A percentile compares a stretch with the other conserved stretches of the same genome.
Conservation (phyloP, 495 filamentous ascomycete genomes). For the Bombardia bombarda region DNA sequence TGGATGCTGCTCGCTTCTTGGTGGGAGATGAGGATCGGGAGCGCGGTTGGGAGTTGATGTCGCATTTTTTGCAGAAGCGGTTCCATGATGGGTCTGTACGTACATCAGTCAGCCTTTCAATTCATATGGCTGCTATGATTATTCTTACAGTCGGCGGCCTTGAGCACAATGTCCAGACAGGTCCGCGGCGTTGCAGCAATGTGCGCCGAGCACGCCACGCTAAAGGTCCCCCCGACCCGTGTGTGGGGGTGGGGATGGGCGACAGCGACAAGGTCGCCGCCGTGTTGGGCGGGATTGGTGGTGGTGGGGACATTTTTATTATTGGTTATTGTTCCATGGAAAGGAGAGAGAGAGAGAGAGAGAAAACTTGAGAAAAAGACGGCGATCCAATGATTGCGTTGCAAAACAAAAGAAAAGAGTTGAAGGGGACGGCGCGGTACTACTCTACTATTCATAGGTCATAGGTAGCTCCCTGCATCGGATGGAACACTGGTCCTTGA, state of each 20-base stretch:
- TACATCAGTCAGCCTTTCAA: too few species aligned
- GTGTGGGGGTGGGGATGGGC: constrained; percentile 20
- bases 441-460: too few species aligned
- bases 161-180: constrained; percentile 19
- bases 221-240: constrained; percentile 23
- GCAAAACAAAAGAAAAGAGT: too few species aligned
- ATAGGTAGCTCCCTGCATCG: too few species aligned
- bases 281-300: constrained; percentile 3
- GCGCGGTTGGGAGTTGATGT: constrained; percentile 13
- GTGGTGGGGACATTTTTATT: constrained; percentile 1
- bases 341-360: too few species aligned
- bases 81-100: constrained; percentile 31
- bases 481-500: too few species aligned
- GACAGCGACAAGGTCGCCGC: not conserved
- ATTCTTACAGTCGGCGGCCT: constrained; percentile 15
- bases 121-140: not conserved
- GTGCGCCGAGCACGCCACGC: constrained; percentile 18
- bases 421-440: too few species aligned
- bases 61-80: constrained; percentile 21
- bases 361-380: too few species aligned
- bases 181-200: constrained; percentile 20
- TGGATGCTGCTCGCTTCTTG: too few species aligned
- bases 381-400: too few species aligned
- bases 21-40: too few species aligned
- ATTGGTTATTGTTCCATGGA: too few species aligned